phyloP scores from a whole-genome alignment of 768 basidiomycete species.

The Scleroderma bovista region DNA sequence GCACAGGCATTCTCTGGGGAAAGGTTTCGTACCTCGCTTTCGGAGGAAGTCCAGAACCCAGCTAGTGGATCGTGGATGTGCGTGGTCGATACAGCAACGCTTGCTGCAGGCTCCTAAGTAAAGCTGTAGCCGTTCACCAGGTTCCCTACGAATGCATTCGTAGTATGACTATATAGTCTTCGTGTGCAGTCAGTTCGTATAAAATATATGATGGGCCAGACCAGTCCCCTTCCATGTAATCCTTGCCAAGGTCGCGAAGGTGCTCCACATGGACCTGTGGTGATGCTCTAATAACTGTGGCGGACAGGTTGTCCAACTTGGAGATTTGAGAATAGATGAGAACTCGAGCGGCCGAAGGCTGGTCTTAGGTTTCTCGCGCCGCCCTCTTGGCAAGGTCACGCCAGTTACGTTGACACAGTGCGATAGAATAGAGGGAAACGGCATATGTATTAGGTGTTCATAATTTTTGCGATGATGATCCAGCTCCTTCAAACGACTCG shows the following conservation, averaged over 20 bases:
- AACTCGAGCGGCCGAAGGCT: too few species aligned
- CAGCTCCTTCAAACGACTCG: too few species aligned
- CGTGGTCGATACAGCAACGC: neutral
- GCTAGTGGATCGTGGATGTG: neutral
- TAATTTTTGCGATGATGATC: too few species aligned
- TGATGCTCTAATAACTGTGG: slow-evolving; percentile 39
- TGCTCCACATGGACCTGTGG: slow-evolving; percentile 30
- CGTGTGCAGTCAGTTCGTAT: too few species aligned
- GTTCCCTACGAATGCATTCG: too few species aligned
- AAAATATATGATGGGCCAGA: neutral
- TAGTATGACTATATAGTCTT: too few species aligned
- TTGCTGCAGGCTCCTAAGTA: neutral
- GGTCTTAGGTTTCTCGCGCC: slow-evolving; percentile 14
- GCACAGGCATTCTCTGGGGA: neutral
- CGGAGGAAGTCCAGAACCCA: neutral
- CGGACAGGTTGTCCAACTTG: slow-evolving; percentile 38
- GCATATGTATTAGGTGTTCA: too few species aligned
- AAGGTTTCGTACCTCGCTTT: neutral
- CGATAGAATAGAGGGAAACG: too few species aligned
- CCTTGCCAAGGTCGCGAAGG: neutral
- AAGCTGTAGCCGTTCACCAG: neutral
- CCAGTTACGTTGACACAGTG: slow-evolving; percentile 17
- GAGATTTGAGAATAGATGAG: slow-evolving; percentile 22
- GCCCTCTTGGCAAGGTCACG: slow-evolving; percentile 16
- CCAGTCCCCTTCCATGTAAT: neutral